Evolutionary conservation across 2,329 filamentous ascomycete species (phyloP), one percentile per base, ranked within the genome.

Genomic region (Aspergillus sp.): DNA sequence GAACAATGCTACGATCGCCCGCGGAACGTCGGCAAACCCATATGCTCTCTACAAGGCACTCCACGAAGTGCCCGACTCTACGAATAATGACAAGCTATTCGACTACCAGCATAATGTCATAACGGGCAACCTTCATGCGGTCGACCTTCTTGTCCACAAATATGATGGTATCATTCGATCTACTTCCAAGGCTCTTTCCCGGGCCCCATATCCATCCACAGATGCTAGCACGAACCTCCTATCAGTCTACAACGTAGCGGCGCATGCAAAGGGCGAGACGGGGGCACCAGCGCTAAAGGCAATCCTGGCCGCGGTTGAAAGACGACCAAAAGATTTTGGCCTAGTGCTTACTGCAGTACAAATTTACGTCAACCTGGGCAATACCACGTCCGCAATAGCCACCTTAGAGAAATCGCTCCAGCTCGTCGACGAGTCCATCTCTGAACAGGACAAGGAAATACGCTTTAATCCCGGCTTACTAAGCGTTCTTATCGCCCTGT

Each of bases 391-490:
- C 4, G 93, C 93, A 4, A 84, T 92, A 37, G 79, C 82, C n/a
- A 80, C 91, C 6, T 79, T 97, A 2, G 89, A 96, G 70, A 79
- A 83, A 1, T 93, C 95, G 70, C 83, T 96, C 55, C 83, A 83
- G 61, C 84, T 84, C 9, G 81, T 96, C 1, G 90, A 93, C 66
- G 75, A 84, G 48, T 85, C 84, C 3, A 80, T 73, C 14, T 71
- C 69, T n/a, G 73, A 77, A 48, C 79, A 83, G 15, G 81, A 88
- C 57, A 80, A 86, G 56, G 86, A 92, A 65, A 84, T 89, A 24
- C 88, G 93, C 11, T 95, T 88, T 72, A 88, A 91, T 24, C 93
- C 95, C 0, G 93, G 93, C 2, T 80, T 99, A 1, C 84, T 98
- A 27, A 91, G 90, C 0, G 80, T 93, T 2, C 80, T 90, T 3